phyloP scores from a whole-genome alignment of 2,329 filamentous ascomycete species.

The Penicillium sp. region DNA sequence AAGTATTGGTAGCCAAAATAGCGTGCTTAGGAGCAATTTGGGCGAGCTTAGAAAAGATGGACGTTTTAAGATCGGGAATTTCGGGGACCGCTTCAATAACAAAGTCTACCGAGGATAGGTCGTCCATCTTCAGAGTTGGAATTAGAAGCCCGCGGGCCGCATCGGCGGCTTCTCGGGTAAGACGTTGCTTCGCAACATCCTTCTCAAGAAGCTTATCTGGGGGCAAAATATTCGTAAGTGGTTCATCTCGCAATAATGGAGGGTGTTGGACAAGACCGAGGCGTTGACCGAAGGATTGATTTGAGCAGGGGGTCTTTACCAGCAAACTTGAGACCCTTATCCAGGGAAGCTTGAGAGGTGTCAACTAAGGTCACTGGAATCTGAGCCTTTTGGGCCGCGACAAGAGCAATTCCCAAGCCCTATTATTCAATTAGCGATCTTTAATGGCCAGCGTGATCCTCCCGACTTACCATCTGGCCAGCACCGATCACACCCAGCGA shows the following conservation, averaged over 20 bases:
- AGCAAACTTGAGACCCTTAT: conserved; percentile 88
- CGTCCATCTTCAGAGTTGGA: conserved; percentile 70
- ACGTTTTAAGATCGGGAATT: conserved; percentile 80
- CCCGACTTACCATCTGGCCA: conserved; percentile 79
- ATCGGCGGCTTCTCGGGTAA: conserved; percentile 79
- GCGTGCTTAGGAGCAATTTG: conserved; percentile 79
- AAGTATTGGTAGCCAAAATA: conserved; percentile 95
- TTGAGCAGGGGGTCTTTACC: conserved; percentile 49
- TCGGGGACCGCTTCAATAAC: conserved; percentile 97
- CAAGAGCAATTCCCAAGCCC: conserved; percentile 93
- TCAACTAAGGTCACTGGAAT: conserved; percentile 87
- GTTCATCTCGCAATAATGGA: neutral
- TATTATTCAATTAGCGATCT: conserved; percentile 44
- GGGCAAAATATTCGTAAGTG: neutral
- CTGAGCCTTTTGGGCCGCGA: conserved; percentile 79
- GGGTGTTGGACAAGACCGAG: neutral
- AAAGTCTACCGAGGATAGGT: conserved; percentile 83
- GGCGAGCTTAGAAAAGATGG: conserved; percentile 82
- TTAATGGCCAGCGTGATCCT: neutral
- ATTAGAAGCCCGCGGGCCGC: conserved; percentile 68
- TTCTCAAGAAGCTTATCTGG: conserved; percentile 91
- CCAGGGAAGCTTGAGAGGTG: conserved; percentile 75
- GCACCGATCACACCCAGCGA: conserved; percentile 88
- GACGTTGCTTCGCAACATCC: conserved; percentile 82
- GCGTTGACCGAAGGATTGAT: neutral